Conservation (phyloP, 345 rosid species). For the Passiflora organensis region DNA sequence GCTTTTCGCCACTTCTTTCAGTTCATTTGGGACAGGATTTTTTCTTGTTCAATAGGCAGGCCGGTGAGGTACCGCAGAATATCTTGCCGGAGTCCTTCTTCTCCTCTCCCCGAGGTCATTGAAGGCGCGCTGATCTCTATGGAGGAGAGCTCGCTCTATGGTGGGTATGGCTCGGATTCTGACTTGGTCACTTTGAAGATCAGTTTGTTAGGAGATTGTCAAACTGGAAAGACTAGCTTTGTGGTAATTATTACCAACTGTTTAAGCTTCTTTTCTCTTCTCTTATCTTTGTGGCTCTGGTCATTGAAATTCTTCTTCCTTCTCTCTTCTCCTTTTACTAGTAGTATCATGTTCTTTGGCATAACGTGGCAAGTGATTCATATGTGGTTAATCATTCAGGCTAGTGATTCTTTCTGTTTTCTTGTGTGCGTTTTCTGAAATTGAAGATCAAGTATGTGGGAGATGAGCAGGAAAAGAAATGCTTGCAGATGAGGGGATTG, state of each 20-base stretch:
- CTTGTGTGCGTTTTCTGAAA: background rate
- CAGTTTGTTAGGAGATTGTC: slow-evolving; percentile 87
- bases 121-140: slow-evolving; percentile 3
- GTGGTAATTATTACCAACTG: slow-evolving; percentile 34
- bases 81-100: slow-evolving; percentile 31
- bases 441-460: slow-evolving; percentile 78
- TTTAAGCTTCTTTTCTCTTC: background rate
- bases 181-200: slow-evolving; percentile 88
- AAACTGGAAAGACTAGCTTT: slow-evolving; percentile 88
- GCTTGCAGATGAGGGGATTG: slow-evolving; percentile 74
- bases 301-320: background rate
- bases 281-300: no score
- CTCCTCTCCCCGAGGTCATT: slow-evolving; percentile 25
- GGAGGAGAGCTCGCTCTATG: slow-evolving; percentile 19
- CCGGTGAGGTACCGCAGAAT: slow-evolving; percentile 50
- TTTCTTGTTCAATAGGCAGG: slow-evolving; percentile 69
- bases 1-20: slow-evolving; percentile 56
- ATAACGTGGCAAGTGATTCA: no score
- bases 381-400: no score
- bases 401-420: background rate
- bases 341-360: no score
- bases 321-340: background rate
- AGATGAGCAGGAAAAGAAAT: slow-evolving; percentile 55
- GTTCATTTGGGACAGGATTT: slow-evolving; percentile 68
- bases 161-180: slow-evolving; percentile 48